Percentiles rank a stretch among this genome's conserved stretches.
phyloP scores from a whole-genome alignment of 495 filamentous ascomycete species.

The Penicillium robsamsonii region DNA sequence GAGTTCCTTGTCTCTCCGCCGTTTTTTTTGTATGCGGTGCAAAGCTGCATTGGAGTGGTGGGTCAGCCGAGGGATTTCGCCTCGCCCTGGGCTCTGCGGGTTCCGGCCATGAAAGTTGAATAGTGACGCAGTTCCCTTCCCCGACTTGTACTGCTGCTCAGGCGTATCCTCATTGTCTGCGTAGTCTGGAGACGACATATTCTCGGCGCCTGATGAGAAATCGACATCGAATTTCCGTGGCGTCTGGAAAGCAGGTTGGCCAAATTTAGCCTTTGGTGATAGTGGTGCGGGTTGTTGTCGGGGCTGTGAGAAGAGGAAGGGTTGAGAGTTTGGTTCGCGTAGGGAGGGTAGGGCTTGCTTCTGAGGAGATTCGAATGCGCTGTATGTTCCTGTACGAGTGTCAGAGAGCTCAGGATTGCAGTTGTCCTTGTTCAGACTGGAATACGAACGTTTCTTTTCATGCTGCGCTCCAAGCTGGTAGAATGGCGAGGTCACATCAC shows the following conservation, averaged over 20 bases:
- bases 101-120: constrained; percentile 45
- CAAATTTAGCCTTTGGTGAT: constrained; percentile 49
- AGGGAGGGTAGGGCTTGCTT: constrained; percentile 47
- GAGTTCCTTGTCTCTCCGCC: constrained; percentile 46
- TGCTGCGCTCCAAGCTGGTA: constrained; percentile 48
- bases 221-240: constrained; percentile 72
- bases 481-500: constrained; percentile 59
- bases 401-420: constrained; percentile 1
- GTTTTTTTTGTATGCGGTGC: constrained; percentile 53
- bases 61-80: constrained; percentile 53
- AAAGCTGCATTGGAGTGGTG: constrained; percentile 54
- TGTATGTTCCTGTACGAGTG: constrained; percentile 46
- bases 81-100: constrained; percentile 52
- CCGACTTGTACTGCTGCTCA: constrained; percentile 49
- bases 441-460: constrained; percentile 52
- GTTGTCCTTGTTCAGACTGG: background rate
- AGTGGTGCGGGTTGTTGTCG: constrained; percentile 27
- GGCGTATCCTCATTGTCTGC: constrained; percentile 70
- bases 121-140: constrained; percentile 44
- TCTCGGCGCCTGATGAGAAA: constrained; percentile 78
- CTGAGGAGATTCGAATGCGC: constrained; percentile 50
- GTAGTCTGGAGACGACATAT: constrained; percentile 68
- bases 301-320: constrained; percentile 43
- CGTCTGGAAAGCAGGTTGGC: constrained; percentile 72
- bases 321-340: constrained; percentile 49